Percentiles rank a stretch among this genome's conserved stretches.
phyloP scores from a whole-genome alignment of 202 grass and related monocot species.

The Bolboschoenoplectus hybrid region DNA sequence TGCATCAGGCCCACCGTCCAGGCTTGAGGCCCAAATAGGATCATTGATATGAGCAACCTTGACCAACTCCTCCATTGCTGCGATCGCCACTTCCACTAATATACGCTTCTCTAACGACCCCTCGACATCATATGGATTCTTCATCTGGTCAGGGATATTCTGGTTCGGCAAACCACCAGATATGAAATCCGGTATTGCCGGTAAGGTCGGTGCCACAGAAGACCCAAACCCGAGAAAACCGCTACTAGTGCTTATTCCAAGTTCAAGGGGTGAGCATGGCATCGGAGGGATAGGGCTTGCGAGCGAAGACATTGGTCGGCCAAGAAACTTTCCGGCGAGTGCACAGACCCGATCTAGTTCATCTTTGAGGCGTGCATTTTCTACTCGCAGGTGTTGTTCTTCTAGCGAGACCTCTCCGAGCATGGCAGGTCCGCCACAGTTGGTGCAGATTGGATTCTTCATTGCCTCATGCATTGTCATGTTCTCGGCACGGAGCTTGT shows the following conservation, averaged over 20 bases:
- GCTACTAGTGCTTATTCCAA: constrained; percentile 58
- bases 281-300: constrained; percentile 37
- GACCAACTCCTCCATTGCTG: constrained; percentile 90
- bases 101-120: constrained; percentile 55
- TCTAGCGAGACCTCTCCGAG: constrained; percentile 83
- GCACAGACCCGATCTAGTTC: constrained; percentile 85
- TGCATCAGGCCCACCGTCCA: constrained; percentile 48
- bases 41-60: constrained; percentile 80
- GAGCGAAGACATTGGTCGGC: constrained; percentile 59
- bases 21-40: constrained; percentile 62
- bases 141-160: constrained; percentile 36
- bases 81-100: constrained; percentile 73
- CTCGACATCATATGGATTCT: constrained; percentile 21
- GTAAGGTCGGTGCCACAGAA: constrained; percentile 44
- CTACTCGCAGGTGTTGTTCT: constrained; percentile 89
- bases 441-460: constrained; percentile 77
- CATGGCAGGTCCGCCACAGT: constrained; percentile 73
- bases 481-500: constrained; percentile 93
- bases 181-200: constrained; percentile 56
- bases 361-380: constrained; percentile 94
- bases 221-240: constrained; percentile 58
- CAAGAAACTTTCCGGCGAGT: constrained; percentile 88
- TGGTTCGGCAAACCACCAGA: constrained; percentile 15
- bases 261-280: constrained; percentile 64
- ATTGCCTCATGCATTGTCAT: constrained; percentile 85